Base-by-base conservation (phyloP, 305 asterid species). In the Caryopteris hybrid region DNA sequence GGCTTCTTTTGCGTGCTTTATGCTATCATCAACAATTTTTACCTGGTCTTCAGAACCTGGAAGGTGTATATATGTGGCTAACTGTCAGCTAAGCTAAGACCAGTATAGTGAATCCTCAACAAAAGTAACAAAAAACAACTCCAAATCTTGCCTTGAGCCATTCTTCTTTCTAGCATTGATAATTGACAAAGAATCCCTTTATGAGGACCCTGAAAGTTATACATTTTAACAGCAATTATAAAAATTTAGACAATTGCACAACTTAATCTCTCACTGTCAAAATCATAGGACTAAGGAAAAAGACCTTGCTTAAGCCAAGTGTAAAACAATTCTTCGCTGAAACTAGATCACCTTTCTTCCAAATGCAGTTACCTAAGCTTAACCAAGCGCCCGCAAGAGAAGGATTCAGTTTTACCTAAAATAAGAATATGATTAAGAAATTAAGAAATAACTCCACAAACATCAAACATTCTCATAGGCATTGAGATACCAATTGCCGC, bases 161-260 rank as follows among this genome's bases (percentile, higher is more conserved):
- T 80, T 77, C 84, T 85, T 75, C 99, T 84, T 73, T 87, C 97
- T 57, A 88, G 99, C 99, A 93, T 93, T 46, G 99, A 93, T 55
- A 93, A 78, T 34, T 90, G 97, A 82, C 97, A 86, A 68, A 93
- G 95, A 70, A 93, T 83, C 78, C 76, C 82, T 79, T 90, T 93
- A 68, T 86, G 83, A 5, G 89, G 88, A 39, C 95, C 95, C 97
- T 93, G 80, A 69, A 64, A 55, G 36, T 39, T 58, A 45, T 25
- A 23, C 39, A 58, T 42, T 34, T 70, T 12, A 73, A 78, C 58
- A 67, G 74, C 51, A 61, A 43, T 51, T 38, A 47, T 39, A n/a
- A 34, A 34, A 23, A 59, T 45, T 29, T 42, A 65, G 16, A 48
- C 52, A 69, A 29, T 34, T 38, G 16, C 27, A 61, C 27, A 51